Base-by-base conservation (phyloP, 768 basidiomycete species). In the Ephemerocybe angulata region DNA sequence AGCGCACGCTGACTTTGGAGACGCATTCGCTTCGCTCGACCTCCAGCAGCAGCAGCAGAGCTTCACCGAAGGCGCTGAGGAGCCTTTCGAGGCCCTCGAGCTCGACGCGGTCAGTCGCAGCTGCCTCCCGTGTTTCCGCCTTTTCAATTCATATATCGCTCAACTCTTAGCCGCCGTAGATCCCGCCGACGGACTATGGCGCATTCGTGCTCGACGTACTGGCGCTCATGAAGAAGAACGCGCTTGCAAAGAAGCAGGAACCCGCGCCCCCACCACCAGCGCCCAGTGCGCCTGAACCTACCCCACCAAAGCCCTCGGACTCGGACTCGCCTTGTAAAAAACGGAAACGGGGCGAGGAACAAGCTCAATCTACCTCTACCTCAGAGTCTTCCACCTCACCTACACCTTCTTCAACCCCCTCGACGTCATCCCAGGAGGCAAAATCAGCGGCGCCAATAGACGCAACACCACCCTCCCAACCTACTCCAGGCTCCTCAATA, bases 201-300 rank as follows among this genome's bases (percentile, higher is more conserved):
- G 68, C 76, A 17, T 83, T 86, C 61, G 84, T 88, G 37, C 68
- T 85, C 43, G 68, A 76, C 40, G 72, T 78, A 24, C 72, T 90
- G 29, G 73, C 77, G 27, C 75, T 72, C 29, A 56, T 48, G n/a
- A 53, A 83, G 78, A 71, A 81, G 76, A 3, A 74, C 71, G 53
- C 67, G 71, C 50, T 19, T 3, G 5, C 17, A n/a, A 35, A n/a
- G 13, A 24, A 22, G 29, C n/a, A 33, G 38, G 38, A 43, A 21
- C 7, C 31, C n/a, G 47, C 11, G n/a, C 47, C 47, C 10, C 33
- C 47, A 19, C 17, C 12, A 10, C 22, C 43, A 24, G 17, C 38
- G 7, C n/a, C 38, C 6, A 41, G 7, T 41, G 15, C 38, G 38
- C 21, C 38, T 17, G 10, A 19, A 19, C 38, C 33, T 35, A 35